Evolutionary conservation across 495 filamentous ascomycete genomes (phyloP), one percentile per base, ranked within the genome.

Genomic region (Trichoderma parareesei): DNA sequence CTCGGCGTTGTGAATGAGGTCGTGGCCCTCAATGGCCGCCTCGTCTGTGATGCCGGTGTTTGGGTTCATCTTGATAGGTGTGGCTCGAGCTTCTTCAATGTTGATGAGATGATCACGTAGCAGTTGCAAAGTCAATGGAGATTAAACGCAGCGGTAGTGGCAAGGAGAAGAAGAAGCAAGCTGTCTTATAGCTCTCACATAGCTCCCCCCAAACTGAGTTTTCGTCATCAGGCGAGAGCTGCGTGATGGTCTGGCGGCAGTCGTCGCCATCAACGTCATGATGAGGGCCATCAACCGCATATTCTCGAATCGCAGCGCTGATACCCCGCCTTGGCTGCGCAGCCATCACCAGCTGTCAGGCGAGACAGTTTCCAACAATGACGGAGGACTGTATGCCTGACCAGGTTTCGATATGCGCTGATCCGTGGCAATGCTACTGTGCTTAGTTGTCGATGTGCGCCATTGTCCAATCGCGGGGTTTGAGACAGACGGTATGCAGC

Each of bases 1-100:
- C 46, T 64, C 63, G 63, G 63, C 63, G 27, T 55, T 16, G 13
- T 64, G 46, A 42, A 64, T 64, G 20, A 64, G 46, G 35, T 64
- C 63, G n/a, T 64, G 63, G 16, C 46, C 46, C 63, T 64, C 46
- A 27, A 55, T 53, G 9, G 41, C 63, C 18, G 63, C 63, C 46
- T 64, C 55, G 63, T 55, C 63, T 37, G 63, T 64, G 11, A 57
- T 38, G 8, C 63, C 63, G 13, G 41, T 40, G 4, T 13, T 57
- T 27, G 20, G 33, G 7, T 64, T 35, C 18, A 13, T 49, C n/a
- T 11, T 42, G 40, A 20, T 6, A 18, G 14, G 4, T n/a, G 9
- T 27, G 27, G 0, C 27, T 27, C 27, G 27, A 27, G 27, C 27
- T 27, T 27, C 27, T 27, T 27, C 27, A 27, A 27, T 27, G 27